These are phyloP conservation scores for sorghum (Sorghum bicolor) DNA, from an alignment of 176 grass and related monocot species.

Conservation along the genomic window DNA sequence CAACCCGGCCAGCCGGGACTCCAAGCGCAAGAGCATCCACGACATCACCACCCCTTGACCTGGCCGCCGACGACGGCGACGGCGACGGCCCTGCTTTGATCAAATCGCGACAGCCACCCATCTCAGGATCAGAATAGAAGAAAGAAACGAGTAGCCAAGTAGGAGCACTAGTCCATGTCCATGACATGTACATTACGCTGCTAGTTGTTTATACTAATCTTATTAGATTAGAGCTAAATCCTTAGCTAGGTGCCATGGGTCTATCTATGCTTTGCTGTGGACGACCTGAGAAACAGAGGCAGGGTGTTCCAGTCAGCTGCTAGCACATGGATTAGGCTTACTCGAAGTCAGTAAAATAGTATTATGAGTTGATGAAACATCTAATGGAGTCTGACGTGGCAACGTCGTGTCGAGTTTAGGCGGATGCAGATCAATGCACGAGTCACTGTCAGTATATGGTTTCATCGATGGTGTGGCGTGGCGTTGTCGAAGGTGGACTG, in stretches of 20 bases:
- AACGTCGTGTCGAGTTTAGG: background rate
- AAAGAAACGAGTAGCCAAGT: background rate
- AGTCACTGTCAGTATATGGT: background rate
- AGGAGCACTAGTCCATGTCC: background rate
- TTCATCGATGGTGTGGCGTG: background rate
- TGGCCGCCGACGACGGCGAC: background rate
- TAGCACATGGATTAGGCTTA: conserved; percentile 24
- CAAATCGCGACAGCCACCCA: background rate
- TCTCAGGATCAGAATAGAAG: background rate
- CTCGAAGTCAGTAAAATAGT: background rate
- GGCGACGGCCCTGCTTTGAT: background rate
- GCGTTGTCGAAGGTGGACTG: background rate
- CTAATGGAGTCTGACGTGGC: conserved; percentile 26
- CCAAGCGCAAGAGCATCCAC: conserved; percentile 95
- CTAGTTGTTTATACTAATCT: background rate
- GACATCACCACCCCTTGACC: conserved; percentile 78
- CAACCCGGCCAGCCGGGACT: conserved; percentile 49
- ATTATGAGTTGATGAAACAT: background rate
- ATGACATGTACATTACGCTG: conserved; percentile 33
- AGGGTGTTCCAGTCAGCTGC: background rate
- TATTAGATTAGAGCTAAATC: background rate
- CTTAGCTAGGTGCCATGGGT: background rate
- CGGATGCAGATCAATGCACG: background rate
- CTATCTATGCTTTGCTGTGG: background rate
- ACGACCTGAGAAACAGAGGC: background rate